A percentile compares a stretch with the other conserved stretches of the same genome.
Evolutionary conservation across 2,329 filamentous ascomycete species (phyloP).

Genomic region (Ambrosiella cleistominuta): DNA sequence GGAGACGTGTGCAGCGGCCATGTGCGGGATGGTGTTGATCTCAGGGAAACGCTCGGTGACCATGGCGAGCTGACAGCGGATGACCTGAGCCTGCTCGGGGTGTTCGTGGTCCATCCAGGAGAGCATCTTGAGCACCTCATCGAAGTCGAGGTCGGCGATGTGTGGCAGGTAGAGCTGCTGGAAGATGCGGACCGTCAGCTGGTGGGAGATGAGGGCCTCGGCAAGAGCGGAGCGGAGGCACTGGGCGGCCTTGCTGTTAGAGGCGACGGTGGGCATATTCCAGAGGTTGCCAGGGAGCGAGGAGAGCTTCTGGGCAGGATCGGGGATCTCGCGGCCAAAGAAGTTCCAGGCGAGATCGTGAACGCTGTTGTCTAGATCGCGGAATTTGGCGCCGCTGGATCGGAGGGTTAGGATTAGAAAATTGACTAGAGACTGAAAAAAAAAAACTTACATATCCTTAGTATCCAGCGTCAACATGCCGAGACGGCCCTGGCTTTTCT

Average conservation of each 20-base stretch:
- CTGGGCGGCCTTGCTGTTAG: slow-evolving; percentile 11
- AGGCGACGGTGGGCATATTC: slow-evolving; percentile 5
- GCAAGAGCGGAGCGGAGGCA: slow-evolving; percentile 10
- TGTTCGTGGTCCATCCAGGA: slow-evolving; percentile 11
- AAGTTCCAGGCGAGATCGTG: slow-evolving; percentile 13
- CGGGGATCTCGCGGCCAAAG: slow-evolving; percentile 7
- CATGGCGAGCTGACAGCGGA: slow-evolving; percentile 12
- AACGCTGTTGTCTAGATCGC: slow-evolving; percentile 12
- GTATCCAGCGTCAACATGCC: slow-evolving; percentile 12
- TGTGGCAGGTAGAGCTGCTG: slow-evolving; percentile 11
- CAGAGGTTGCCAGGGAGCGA: neutral
- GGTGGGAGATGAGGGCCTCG: slow-evolving; percentile 11
- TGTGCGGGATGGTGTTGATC: slow-evolving; percentile 1
- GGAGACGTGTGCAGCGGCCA: neutral
- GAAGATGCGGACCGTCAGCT: slow-evolving; percentile 10
- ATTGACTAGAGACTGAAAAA: neutral
- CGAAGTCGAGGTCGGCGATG: slow-evolving; percentile 6
- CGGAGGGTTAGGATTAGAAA: neutral
- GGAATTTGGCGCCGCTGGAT: slow-evolving; percentile 11
- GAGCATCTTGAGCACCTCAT: slow-evolving; percentile 9
- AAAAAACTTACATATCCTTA: slow-evolving; percentile 10
- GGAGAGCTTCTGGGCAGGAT: slow-evolving; percentile 1
- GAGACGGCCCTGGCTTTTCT: slow-evolving; percentile 11
- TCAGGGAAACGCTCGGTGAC: slow-evolving; percentile 11
- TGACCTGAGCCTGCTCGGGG: slow-evolving; percentile 10